Evolutionary conservation across 306 rosid species (phyloP).

Genomic region (Alnus glutinosa): DNA sequence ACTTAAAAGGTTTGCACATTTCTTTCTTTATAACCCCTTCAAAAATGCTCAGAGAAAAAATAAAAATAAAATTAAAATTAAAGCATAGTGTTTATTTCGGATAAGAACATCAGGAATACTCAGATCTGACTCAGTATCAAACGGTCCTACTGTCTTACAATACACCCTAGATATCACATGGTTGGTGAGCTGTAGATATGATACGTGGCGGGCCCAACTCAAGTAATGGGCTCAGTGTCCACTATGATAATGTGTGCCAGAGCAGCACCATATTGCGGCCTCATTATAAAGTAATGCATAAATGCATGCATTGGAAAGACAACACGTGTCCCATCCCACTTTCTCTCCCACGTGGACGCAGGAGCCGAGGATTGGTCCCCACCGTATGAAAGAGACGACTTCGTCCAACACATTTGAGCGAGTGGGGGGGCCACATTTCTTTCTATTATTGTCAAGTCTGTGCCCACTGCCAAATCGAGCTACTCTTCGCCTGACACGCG

Average conservation of each 20-base stretch:
- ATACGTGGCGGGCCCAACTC: constrained; percentile 28
- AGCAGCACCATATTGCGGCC: constrained; percentile 33
- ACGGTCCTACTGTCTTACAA: neutral
- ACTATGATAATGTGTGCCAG: constrained; percentile 45
- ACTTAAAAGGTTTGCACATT: too few relatives aligned
- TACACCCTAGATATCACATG: neutral
- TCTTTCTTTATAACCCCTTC: too few relatives aligned
- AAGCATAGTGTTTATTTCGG: too few relatives aligned
- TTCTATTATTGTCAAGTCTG: constrained; percentile 15
- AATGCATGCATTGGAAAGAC: neutral
- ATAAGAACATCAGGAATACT: too few relatives aligned
- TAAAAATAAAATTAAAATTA: neutral
- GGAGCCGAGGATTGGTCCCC: constrained; percentile 31
- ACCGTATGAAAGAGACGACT: neutral
- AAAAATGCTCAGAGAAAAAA: neutral
- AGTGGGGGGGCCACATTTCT: constrained; percentile 1
- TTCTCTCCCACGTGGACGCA: constrained; percentile 33
- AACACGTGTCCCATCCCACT: constrained; percentile 18
- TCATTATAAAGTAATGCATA: constrained; percentile 5
- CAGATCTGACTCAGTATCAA: neutral
- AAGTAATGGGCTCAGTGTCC: constrained; percentile 35
- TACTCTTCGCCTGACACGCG: constrained; percentile 9
- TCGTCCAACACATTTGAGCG: constrained; percentile 12
- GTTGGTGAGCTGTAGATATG: constrained; percentile 7
- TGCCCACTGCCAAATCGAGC: neutral